phyloP scores from a whole-genome alignment of 2,329 filamentous ascomycete genomes.

The Uncinocarpus reesii region DNA sequence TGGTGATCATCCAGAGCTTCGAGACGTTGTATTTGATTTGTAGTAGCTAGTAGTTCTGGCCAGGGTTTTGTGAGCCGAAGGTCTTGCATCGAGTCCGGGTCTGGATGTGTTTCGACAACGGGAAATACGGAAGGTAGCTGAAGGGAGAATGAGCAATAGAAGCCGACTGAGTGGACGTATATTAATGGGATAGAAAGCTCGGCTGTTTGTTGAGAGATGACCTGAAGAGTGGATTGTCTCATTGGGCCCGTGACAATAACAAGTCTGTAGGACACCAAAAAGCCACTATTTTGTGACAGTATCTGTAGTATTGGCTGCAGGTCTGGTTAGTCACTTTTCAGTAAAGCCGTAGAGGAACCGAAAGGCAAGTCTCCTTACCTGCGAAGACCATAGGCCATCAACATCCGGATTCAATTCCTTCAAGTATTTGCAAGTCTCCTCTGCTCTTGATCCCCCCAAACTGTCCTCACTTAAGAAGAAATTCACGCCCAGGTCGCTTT shows the following conservation, averaged over 20 bases:
- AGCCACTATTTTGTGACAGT: slow-evolving; percentile 29
- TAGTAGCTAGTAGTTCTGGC: slow-evolving; percentile 65
- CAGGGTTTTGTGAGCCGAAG: slow-evolving; percentile 76
- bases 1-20: slow-evolving; percentile 63
- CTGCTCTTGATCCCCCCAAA: slow-evolving; percentile 65
- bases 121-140: slow-evolving; percentile 70
- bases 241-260: slow-evolving; percentile 53
- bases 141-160: slow-evolving; percentile 82
- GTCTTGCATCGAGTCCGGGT: slow-evolving; percentile 73
- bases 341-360: background rate
- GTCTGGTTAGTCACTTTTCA: background rate
- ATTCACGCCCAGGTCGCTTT: slow-evolving; percentile 84
- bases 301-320: slow-evolving; percentile 30
- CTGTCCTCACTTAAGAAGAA: slow-evolving; percentile 83
- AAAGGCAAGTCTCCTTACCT: slow-evolving; percentile 36
- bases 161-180: slow-evolving; percentile 78
- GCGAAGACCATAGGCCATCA: slow-evolving; percentile 56
- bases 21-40: slow-evolving; percentile 54
- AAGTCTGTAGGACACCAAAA: slow-evolving; percentile 45
- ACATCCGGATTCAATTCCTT: slow-evolving; percentile 91
- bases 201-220: slow-evolving; percentile 42
- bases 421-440: slow-evolving; percentile 65
- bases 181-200: slow-evolving; percentile 61
- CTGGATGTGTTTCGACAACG: slow-evolving; percentile 91
- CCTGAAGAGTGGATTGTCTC: slow-evolving; percentile 41